Evolutionary conservation across 352 stramenopile species (phyloP).

Genomic region (Phytophthora megakarya): DNA sequence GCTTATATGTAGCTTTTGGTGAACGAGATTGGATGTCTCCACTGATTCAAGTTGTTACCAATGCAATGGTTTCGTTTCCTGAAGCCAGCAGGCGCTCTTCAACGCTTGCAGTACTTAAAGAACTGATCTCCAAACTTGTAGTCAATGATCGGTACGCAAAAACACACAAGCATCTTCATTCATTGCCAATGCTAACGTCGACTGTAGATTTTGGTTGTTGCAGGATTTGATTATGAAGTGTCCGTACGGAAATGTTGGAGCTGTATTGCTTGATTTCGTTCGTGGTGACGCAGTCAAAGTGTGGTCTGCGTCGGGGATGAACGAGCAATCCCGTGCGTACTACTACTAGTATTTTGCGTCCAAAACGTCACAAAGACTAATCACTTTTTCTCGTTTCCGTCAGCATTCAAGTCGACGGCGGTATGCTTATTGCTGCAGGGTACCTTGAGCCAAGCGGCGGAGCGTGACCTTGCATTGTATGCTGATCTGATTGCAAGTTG

Average conservation of each 20-base stretch:
- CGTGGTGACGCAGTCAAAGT: conserved; percentile 46
- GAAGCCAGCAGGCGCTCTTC: conserved; percentile 46
- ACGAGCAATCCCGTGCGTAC: conserved; percentile 37
- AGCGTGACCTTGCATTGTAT: conserved; percentile 64
- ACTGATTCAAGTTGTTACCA: conserved; percentile 65
- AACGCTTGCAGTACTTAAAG: conserved; percentile 42
- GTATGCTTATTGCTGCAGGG: conserved; percentile 43
- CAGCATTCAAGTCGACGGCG: conserved; percentile 33
- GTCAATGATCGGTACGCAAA: conserved; percentile 41
- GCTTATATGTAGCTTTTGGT: conserved; percentile 35
- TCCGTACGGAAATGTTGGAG: conserved; percentile 74
- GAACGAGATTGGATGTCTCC: conserved; percentile 59
- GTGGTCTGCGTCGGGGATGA: conserved; percentile 39
- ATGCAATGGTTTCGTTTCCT: conserved; percentile 71
- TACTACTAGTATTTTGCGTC: too few relatives aligned
- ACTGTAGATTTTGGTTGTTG: conserved; percentile 56
- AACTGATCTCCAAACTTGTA: conserved; percentile 44
- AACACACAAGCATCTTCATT: neutral
- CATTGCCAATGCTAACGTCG: neutral
- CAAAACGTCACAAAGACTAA: conserved; percentile 17
- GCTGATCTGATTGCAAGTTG: conserved; percentile 70
- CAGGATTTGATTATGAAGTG: conserved; percentile 51
- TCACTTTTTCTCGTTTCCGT: neutral
- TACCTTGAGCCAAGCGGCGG: conserved; percentile 45
- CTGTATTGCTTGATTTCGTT: conserved; percentile 67